Conservation (phyloP, 176 grass and related monocot genomes). For the Triticum timopheevii region DNA sequence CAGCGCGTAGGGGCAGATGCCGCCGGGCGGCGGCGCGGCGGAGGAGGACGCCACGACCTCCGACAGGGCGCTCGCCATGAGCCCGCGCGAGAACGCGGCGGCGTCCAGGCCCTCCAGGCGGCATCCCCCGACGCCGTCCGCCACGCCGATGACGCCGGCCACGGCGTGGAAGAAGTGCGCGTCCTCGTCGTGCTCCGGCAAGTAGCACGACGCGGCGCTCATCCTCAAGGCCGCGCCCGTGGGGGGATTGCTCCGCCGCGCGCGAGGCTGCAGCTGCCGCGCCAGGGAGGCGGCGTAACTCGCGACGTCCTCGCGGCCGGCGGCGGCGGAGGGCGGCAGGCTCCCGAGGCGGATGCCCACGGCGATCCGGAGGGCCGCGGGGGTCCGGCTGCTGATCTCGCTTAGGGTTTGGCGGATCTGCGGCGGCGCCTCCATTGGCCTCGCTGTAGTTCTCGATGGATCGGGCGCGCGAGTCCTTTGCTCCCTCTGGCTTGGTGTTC, state of each 20-base stretch:
- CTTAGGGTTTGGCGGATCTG: neutral
- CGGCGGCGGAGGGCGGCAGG: neutral
- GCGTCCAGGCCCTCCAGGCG: neutral
- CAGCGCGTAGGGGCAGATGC: neutral
- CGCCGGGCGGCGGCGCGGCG: neutral
- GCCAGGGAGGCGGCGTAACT: neutral
- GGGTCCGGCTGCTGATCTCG: neutral
- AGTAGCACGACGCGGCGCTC: slow-evolving; percentile 1
- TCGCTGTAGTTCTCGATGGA: too few relatives aligned
- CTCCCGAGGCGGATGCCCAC: neutral
- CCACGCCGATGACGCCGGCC: slow-evolving; percentile 23
- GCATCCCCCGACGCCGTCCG: slow-evolving; percentile 42
- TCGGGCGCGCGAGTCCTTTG: too few relatives aligned
- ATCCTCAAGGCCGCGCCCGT: neutral
- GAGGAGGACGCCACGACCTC: neutral
- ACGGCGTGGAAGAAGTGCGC: slow-evolving; percentile 11
- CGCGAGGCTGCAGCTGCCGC: neutral
- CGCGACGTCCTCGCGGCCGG: neutral
- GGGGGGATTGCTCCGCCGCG: neutral
- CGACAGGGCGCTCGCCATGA: neutral
- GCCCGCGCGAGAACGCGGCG: slow-evolving; percentile 4
- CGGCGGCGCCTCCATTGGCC: neutral
- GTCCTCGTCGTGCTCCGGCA: slow-evolving; percentile 33
- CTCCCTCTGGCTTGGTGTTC: too few relatives aligned
- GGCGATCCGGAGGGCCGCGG: neutral